Conservation (phyloP, 371 early-diverging fungal genomes). For the Syncephalastrum racemosum region DNA sequence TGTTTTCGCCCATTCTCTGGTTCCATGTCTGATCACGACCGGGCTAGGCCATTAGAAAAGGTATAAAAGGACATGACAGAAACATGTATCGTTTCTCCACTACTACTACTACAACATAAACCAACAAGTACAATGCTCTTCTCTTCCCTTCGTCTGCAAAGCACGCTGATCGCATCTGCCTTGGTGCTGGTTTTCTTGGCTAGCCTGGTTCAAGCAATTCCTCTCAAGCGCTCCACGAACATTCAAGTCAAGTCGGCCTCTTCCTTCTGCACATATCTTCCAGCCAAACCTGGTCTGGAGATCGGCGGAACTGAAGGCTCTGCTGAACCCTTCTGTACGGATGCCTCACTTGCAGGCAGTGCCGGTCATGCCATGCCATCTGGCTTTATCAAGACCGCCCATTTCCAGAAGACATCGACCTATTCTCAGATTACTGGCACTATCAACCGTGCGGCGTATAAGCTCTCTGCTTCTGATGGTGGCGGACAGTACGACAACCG, state of each 20-base stretch:
- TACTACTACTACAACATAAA: no score
- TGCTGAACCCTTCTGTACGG: slow-evolving; percentile 33
- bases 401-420: slow-evolving; percentile 25
- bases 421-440: slow-evolving; percentile 54
- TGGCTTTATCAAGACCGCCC: slow-evolving; percentile 48
- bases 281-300: slow-evolving; percentile 34
- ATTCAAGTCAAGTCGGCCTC: slow-evolving; percentile 27
- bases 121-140: no score
- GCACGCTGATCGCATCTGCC: no score
- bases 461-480: slow-evolving; percentile 37
- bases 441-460: slow-evolving; percentile 41
- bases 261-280: slow-evolving; percentile 45
- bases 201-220: no score
- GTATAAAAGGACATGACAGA: no score
- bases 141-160: no score
- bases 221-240: background rate
- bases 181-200: no score
- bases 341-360: slow-evolving; percentile 17
- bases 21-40: no score
- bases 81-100: no score
- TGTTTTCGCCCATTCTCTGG: no score
- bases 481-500: slow-evolving; percentile 52
- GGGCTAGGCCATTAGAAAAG: no score
- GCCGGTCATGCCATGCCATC: slow-evolving; percentile 33
- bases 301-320: slow-evolving; percentile 40